phyloP scores from a whole-genome alignment of 768 basidiomycete species.

The Gloeopeniophorella convolvens region DNA sequence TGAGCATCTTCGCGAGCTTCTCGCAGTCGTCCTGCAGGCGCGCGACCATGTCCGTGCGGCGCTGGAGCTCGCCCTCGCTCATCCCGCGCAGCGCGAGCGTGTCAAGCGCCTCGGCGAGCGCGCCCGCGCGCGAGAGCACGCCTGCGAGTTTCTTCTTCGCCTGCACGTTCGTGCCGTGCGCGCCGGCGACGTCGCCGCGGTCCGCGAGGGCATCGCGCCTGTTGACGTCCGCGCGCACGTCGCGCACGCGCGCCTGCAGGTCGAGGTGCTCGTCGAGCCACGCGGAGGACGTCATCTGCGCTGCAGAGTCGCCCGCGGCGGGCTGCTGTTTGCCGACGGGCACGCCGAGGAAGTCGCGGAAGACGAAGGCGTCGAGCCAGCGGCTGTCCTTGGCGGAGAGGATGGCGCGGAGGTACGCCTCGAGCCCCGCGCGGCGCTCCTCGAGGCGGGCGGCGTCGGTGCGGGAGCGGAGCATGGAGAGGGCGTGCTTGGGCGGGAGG shows the following conservation, averaged over 20 bases:
- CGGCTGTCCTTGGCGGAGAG: slow-evolving; percentile 71
- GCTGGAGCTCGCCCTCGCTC: slow-evolving; percentile 86
- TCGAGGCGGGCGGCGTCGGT: slow-evolving; percentile 60
- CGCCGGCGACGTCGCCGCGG: slow-evolving; percentile 61
- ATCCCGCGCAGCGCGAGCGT: slow-evolving; percentile 63
- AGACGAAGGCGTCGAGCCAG: slow-evolving; percentile 76
- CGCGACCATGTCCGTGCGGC: slow-evolving; percentile 85
- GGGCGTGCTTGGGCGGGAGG: slow-evolving; percentile 82
- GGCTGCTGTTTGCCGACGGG: slow-evolving; percentile 44
- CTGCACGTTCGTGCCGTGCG: slow-evolving; percentile 74
- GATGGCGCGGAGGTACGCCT: slow-evolving; percentile 82
- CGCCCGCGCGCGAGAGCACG: slow-evolving; percentile 65
- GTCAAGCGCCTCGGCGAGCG: slow-evolving; percentile 61
- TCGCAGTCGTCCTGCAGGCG: slow-evolving; percentile 87
- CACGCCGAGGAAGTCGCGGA: slow-evolving; percentile 83
- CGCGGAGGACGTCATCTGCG: slow-evolving; percentile 63
- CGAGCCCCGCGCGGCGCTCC: slow-evolving; percentile 71
- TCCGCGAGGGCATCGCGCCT: slow-evolving; percentile 80
- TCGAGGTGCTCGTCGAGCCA: slow-evolving; percentile 91
- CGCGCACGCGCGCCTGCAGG: slow-evolving; percentile 68
- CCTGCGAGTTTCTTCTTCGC: slow-evolving; percentile 83
- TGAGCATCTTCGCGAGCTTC: slow-evolving; percentile 80
- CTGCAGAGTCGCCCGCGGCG: slow-evolving; percentile 26
- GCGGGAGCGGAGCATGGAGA: slow-evolving; percentile 57
- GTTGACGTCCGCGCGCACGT: slow-evolving; percentile 81